phyloP scores from a whole-genome alignment of 257 asterid genomes.

The Scutellaria barbata region DNA sequence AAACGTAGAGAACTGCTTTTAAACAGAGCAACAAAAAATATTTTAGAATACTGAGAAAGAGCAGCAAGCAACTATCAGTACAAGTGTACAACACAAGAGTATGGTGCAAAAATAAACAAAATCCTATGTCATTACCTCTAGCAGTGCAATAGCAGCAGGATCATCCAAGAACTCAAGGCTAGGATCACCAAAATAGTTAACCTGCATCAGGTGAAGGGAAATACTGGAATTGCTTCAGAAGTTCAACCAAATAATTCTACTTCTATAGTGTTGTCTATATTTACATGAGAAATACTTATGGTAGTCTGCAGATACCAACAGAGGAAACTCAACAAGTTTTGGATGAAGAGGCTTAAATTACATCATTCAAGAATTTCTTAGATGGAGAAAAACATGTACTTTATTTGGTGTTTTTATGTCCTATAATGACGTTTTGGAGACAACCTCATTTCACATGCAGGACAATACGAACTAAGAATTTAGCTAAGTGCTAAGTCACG shows the following conservation, averaged over 20 bases:
- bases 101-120: neutral
- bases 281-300: neutral
- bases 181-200: constrained; percentile 83
- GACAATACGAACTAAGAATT: constrained; percentile 5
- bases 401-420: constrained; percentile 11
- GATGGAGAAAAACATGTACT: constrained; percentile 18
- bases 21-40: neutral
- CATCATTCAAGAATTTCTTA: constrained; percentile 21
- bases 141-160: constrained; percentile 79
- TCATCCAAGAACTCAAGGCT: constrained; percentile 94
- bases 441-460: constrained; percentile 28
- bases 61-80: constrained; percentile 14
- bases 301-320: constrained; percentile 15
- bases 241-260: constrained; percentile 21
- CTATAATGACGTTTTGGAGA: constrained; percentile 5
- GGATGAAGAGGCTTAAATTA: constrained; percentile 12
- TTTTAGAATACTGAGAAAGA: constrained; percentile 15
- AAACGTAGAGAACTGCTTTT: neutral
- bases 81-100: neutral
- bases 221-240: constrained; percentile 25
- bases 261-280: neutral
- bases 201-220: constrained; percentile 53
- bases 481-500: constrained; percentile 14
- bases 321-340: constrained; percentile 31
- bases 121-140: constrained; percentile 60